Evolutionary conservation across 495 filamentous ascomycete genomes (phyloP), one percentile per base, ranked within the genome.

Genomic region (Neurospora sp.): DNA sequence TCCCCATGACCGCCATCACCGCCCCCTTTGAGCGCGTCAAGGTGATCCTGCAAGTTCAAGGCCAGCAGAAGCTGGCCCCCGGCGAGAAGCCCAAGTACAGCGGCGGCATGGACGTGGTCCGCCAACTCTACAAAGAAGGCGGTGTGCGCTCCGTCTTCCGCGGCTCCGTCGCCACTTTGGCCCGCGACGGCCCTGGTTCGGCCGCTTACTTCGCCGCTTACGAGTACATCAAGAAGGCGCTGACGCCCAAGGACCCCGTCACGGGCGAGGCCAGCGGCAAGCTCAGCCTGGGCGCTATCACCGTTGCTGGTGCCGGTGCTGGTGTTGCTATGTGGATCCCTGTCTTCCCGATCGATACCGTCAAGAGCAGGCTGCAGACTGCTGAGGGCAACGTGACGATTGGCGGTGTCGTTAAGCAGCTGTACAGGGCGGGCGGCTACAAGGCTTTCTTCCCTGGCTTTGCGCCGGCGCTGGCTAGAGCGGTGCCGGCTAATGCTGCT

Each of bases 271-370:
- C 89, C 19, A 90, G 87, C 15, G 91, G 90, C 43, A 84, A 94
- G 75, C 84, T 98, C 66, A 94, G 92, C 71, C 82, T 98, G 74
- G 80, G 88, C 4, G 96, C 96, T 5, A 88, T 99, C n/a, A 90
- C 93, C 74, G 86, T 88, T 42, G 96, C 96, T 0, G 96, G 96
- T 73, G 96, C 93, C 66, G 92, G 90, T 0, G 96, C 96, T 0
- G 96, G 96, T 77, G 90, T 99, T 69, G 94, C 96, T 31, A 99
- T 99, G 96, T 99, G 96, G 96, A 93, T 98, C 74, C 93, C 97
- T 34, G 94, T 99, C 24, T 99, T 99, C 88, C 96, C 96, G 6
- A 86, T 99, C 71, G 96, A 99, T 78, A 99, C 96, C 0, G 90
- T 99, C 82, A 99, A 99, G 88, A 93, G 90, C 72, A 86, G 94